Evolutionary conservation across 2,329 filamentous ascomycete species (phyloP).

Genomic region (Fonsecaea pedrosoi): DNA sequence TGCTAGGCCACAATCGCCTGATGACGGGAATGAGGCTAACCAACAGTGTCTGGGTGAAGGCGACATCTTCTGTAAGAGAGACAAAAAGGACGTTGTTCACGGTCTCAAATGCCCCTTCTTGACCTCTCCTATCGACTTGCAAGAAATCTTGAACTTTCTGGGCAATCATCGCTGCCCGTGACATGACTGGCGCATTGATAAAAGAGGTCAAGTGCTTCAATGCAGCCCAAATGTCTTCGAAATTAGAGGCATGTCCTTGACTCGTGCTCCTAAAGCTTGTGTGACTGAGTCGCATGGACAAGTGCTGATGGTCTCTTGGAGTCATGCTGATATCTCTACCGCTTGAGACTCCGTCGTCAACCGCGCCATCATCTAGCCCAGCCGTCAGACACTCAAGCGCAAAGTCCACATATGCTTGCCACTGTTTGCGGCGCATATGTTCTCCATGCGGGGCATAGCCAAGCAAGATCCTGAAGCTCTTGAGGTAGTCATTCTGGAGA

Average conservation of each 20-base stretch:
- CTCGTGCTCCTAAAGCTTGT: slow-evolving; percentile 18
- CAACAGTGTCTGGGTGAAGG: slow-evolving; percentile 66
- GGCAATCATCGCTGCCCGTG: slow-evolving; percentile 28
- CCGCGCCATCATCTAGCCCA: slow-evolving; percentile 23
- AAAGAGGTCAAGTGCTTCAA: slow-evolving; percentile 33
- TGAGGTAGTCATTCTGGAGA: slow-evolving; percentile 78
- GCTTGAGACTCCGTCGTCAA: slow-evolving; percentile 4
- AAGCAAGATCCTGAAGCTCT: slow-evolving; percentile 73
- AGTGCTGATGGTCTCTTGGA: slow-evolving; percentile 46
- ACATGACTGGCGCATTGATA: slow-evolving; percentile 36
- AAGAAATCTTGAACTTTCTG: slow-evolving; percentile 31
- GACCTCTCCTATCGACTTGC: slow-evolving; percentile 48
- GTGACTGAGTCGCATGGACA: slow-evolving; percentile 35
- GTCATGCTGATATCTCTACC: slow-evolving; percentile 50
- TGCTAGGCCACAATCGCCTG: slow-evolving; percentile 75
- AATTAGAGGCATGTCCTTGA: slow-evolving; percentile 18
- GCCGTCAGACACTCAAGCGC: slow-evolving; percentile 63
- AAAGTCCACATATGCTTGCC: slow-evolving; percentile 76
- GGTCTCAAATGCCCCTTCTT: slow-evolving; percentile 75
- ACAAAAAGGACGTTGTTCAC: slow-evolving; percentile 74
- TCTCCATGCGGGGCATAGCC: slow-evolving; percentile 79
- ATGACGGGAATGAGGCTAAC: slow-evolving; percentile 72
- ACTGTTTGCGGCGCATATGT: slow-evolving; percentile 71
- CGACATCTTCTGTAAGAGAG: slow-evolving; percentile 71
- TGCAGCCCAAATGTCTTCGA: slow-evolving; percentile 35